Percentiles rank a stretch among this genome's conserved stretches.
Evolutionary conservation across 75 land plant species (phyloP).

Genomic region (Sequoia sempervirens): DNA sequence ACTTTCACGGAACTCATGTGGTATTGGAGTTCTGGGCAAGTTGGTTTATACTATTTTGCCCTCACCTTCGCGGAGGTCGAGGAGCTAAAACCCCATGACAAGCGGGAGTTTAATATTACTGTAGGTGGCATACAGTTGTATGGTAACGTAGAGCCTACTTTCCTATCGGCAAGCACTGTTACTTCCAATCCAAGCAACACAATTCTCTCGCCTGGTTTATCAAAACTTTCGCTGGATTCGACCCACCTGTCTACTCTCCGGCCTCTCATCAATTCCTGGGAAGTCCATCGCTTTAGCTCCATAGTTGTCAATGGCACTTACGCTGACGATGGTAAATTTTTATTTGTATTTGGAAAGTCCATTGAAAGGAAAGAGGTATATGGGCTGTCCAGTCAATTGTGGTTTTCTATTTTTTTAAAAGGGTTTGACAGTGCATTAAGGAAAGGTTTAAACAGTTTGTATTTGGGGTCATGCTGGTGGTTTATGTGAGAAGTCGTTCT

Average conservation of each 20-base stretch:
- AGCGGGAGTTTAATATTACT: background rate
- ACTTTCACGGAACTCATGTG: background rate
- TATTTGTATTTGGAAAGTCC: background rate
- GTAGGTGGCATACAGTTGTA: background rate
- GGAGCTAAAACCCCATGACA: too few relatives aligned
- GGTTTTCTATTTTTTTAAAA: too few relatives aligned
- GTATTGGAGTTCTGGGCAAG: background rate
- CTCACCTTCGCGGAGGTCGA: background rate
- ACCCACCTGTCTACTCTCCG: background rate
- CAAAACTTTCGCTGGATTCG: background rate
- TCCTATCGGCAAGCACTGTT: background rate
- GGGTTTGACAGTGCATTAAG: too few relatives aligned
- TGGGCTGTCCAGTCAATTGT: too few relatives aligned
- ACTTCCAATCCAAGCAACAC: background rate
- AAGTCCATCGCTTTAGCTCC: too few relatives aligned
- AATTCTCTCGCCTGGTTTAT: background rate
- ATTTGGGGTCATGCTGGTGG: too few relatives aligned
- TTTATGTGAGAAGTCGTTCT: too few relatives aligned
- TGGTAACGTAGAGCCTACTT: too few relatives aligned
- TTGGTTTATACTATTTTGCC: background rate
- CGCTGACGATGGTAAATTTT: background rate
- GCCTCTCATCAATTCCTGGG: too few relatives aligned
- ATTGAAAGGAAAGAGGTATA: too few relatives aligned
- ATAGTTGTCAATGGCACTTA: too few relatives aligned
- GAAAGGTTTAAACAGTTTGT: too few relatives aligned